These are phyloP conservation scores for Solanum clarkiae DNA, from an alignment of 257 asterid genomes.

Conservation along the genomic window DNA sequence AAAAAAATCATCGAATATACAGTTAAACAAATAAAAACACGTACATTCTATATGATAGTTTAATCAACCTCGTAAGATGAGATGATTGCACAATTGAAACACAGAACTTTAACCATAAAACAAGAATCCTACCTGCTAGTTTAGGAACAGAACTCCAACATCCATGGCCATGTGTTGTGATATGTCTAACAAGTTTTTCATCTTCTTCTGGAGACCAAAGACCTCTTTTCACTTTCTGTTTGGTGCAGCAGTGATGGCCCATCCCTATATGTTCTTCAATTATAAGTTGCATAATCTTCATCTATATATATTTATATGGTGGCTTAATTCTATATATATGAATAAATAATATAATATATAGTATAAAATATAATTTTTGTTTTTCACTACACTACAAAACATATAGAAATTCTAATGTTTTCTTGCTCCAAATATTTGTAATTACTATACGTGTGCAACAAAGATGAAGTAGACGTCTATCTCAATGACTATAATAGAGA, in stretches of 20 bases:
- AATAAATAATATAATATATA: too few species aligned
- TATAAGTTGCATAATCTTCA: background rate
- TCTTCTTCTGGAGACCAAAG: slow-evolving; percentile 97
- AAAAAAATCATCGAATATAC: background rate
- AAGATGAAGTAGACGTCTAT: slow-evolving; percentile 59
- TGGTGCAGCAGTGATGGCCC: slow-evolving; percentile 97
- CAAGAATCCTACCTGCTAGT: slow-evolving; percentile 39
- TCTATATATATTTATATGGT: background rate
- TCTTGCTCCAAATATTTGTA: slow-evolving; percentile 33
- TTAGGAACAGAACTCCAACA: slow-evolving; percentile 96
- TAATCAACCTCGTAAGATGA: background rate
- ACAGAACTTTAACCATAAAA: background rate
- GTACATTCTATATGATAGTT: background rate
- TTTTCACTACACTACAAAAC: background rate
- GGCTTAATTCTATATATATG: background rate
- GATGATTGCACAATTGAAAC: background rate
- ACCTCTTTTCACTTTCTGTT: slow-evolving; percentile 89
- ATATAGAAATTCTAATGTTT: background rate
- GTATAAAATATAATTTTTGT: background rate
- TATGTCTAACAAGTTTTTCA: slow-evolving; percentile 61
- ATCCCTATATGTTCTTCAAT: background rate
- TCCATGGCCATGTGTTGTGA: slow-evolving; percentile 74
- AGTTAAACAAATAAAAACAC: background rate
- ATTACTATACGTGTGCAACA: slow-evolving; percentile 21
- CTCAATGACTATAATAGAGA: background rate